Percentiles rank a stretch among this genome's conserved stretches.
Conservation (phyloP, 257 asterid species). For the Rubia yunnanensis region DNA sequence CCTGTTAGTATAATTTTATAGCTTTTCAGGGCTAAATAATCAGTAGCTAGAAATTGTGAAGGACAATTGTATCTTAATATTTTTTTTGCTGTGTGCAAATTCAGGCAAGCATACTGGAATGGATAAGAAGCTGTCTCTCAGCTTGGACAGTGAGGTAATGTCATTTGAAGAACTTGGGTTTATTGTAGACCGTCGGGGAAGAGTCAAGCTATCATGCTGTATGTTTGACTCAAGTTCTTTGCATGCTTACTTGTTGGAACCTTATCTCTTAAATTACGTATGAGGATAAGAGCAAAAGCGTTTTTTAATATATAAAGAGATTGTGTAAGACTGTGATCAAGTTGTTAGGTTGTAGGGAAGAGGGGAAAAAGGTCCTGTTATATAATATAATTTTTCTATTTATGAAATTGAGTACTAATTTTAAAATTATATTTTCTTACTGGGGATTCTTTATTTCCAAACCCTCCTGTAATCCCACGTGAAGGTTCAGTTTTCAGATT, state of each 20-base stretch:
- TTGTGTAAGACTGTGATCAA: not conserved
- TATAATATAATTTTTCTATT: no score
- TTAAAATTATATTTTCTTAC: no score
- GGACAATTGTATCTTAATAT: not conserved
- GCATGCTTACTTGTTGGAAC: not conserved
- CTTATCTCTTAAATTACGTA: not conserved
- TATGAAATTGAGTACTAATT: no score
- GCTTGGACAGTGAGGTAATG: slow-evolving; percentile 86
- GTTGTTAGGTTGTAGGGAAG: not conserved
- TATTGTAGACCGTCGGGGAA: not conserved
- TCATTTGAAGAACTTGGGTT: slow-evolving; percentile 12
- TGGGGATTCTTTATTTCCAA: not conserved
- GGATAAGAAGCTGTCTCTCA: slow-evolving; percentile 85
- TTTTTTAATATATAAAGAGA: not conserved
- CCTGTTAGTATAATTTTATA: slow-evolving; percentile 55
- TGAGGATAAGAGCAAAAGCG: not conserved
- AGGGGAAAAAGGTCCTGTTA: not conserved
- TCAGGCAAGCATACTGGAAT: slow-evolving; percentile 87
- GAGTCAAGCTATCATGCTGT: not conserved
- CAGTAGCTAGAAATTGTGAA: slow-evolving; percentile 1
- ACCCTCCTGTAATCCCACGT: not conserved
- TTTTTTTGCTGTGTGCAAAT: slow-evolving; percentile 15
- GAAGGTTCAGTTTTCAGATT: not conserved
- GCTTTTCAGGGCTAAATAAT: slow-evolving; percentile 1
- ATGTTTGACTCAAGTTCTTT: not conserved